These are phyloP conservation scores for Musa beccarii DNA, from an alignment of 176 grass and related monocot species.

Conservation along the genomic window DNA sequence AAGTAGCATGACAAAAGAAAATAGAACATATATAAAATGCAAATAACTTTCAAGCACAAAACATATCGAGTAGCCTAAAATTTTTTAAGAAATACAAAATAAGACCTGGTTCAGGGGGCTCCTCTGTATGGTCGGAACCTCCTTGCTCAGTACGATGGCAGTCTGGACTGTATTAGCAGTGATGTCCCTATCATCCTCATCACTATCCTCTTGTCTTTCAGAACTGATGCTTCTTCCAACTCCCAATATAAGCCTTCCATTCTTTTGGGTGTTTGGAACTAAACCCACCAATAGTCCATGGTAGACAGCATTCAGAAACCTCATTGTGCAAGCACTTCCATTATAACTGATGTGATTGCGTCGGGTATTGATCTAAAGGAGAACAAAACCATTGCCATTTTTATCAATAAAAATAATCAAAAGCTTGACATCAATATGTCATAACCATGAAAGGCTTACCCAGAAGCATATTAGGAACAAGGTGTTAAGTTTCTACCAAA, in stretches of 20 bases:
- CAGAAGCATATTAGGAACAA: too few relatives aligned
- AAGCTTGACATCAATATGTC: not conserved
- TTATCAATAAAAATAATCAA: not conserved
- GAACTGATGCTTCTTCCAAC: constrained; percentile 4
- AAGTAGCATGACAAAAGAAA: too few relatives aligned
- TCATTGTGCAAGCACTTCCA: constrained; percentile 18
- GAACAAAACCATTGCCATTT: not conserved
- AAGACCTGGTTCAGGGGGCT: constrained; percentile 40
- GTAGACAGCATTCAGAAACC: constrained; percentile 13
- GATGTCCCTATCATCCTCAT: constrained; percentile 9
- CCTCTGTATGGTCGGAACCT: constrained; percentile 38
- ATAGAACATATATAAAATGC: too few relatives aligned
- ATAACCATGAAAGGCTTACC: too few relatives aligned
- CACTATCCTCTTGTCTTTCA: constrained; percentile 10
- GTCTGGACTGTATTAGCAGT: constrained; percentile 29
- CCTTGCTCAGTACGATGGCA: constrained; percentile 33
- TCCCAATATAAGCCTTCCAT: constrained; percentile 10
- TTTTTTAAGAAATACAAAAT: not conserved
- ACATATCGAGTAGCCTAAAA: not conserved
- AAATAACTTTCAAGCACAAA: too few relatives aligned
- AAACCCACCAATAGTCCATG: constrained; percentile 14
- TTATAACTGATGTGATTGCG: constrained; percentile 4
- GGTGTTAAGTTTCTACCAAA: not conserved
- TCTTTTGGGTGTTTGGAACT: constrained; percentile 2
- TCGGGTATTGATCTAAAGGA: not conserved